Base-by-base conservation (phyloP, 2,329 filamentous ascomycete species). In the Domatiomyces globalis region DNA sequence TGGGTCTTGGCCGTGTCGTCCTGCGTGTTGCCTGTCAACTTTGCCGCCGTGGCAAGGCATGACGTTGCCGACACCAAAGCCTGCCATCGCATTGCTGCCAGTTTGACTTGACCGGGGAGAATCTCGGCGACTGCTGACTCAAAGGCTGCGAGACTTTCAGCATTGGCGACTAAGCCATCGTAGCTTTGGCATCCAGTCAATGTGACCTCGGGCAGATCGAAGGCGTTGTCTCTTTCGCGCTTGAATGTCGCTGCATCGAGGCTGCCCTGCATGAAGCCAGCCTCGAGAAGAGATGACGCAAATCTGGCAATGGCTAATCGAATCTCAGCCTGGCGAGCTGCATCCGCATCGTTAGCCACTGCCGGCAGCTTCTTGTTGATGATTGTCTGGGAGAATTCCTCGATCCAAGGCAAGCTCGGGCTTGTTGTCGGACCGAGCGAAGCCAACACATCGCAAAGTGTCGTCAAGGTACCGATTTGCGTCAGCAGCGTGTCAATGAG, bases 401-500 rank as follows among this genome's bases (percentile, higher is more conserved):
- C 75, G 49, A 79, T 73, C 67, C 77, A 76, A n/a, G 74, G 71
- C 15, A 83, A 67, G 9, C 67, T 68, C 43, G 65, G 67, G 3
- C 61, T 63, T 9, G 61, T 66, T 49, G 60, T 74, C n/a, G 43
- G 22, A 20, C 51, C 36, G 12, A 52, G 48, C 27, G 54, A 53
- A 52, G 58, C 73, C 59, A 71, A 64, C 39, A 78, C 63, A 55
- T 71, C 71, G 61, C 73, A 78, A 49, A 74, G 69, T 43, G 66
- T 74, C 52, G 68, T 77, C 62, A 72, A 73, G 46, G 67, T 75
- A 58, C 69, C 78, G 48, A 86, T 65, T 56, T 83, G 79, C 4
- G 82, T 80, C 29, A 84, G 71, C 12, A 80, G 73, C 0, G 82
- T 86, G 54, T 87, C 84, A 1, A 86, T 69, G 5, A 87, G 73